These are phyloP conservation scores for Euphorbia lathyris DNA, from an alignment of 345 rosid genomes.

Conservation along the genomic window DNA sequence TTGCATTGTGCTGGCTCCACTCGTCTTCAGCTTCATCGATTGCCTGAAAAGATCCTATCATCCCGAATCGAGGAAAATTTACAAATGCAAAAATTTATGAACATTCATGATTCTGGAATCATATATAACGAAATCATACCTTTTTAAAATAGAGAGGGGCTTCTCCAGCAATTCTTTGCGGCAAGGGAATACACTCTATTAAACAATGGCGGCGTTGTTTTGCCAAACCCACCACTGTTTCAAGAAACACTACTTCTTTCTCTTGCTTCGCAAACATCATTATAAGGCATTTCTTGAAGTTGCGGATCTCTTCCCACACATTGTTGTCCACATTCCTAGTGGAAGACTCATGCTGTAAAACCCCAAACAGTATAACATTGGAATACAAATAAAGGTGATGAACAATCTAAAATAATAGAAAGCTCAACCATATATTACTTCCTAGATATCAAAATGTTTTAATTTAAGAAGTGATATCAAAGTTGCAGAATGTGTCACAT, in stretches of 20 bases:
- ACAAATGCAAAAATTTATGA: too few relatives aligned
- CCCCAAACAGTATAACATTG: neutral
- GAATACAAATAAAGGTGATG: neutral
- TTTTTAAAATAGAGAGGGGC: constrained; percentile 89
- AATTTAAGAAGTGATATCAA: neutral
- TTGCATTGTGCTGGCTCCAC: constrained; percentile 97
- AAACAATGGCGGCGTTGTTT: constrained; percentile 83
- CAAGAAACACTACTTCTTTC: constrained; percentile 76
- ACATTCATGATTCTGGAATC: neutral
- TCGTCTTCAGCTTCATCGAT: constrained; percentile 97
- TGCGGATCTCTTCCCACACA: constrained; percentile 88
- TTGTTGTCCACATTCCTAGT: constrained; percentile 68
- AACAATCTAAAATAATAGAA: neutral
- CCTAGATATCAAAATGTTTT: neutral
- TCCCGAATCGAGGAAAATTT: neutral
- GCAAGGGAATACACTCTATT: constrained; percentile 83
- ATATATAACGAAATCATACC: constrained; percentile 27
- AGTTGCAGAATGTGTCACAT: neutral
- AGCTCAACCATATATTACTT: neutral
- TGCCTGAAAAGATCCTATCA: constrained; percentile 43
- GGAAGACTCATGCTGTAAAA: constrained; percentile 71
- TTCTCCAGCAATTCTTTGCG: constrained; percentile 59
- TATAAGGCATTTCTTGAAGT: constrained; percentile 87
- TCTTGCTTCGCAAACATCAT: constrained; percentile 88
- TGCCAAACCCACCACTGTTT: constrained; percentile 79